Conservation (phyloP, 2,329 filamentous ascomycete species). For the Epichloe aotearoae region DNA sequence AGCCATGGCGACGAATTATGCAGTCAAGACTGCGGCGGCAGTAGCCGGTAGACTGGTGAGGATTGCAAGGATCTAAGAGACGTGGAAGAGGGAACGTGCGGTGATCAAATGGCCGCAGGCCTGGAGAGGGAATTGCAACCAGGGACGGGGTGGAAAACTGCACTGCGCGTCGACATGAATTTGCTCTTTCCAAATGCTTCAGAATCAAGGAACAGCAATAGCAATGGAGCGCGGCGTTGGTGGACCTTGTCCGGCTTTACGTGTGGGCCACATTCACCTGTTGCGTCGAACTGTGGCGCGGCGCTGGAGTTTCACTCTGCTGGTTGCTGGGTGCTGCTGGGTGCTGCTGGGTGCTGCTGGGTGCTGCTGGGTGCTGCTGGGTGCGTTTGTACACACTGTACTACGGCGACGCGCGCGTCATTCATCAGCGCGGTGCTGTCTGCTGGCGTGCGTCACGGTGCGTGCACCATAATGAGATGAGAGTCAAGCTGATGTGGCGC, state of each 20-base stretch:
- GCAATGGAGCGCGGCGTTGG: neutral
- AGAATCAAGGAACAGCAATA: conserved; percentile 3
- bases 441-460: too few relatives aligned
- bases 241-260: neutral
- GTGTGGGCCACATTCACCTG: neutral
- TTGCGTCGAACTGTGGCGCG: neutral
- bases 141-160: conserved; percentile 1
- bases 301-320: neutral
- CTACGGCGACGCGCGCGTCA: too few relatives aligned
- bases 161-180: conserved; percentile 6
- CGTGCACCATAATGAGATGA: too few relatives aligned
- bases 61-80: neutral
- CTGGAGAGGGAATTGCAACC: neutral
- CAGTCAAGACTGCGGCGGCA: conserved; percentile 3
- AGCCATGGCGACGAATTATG: conserved; percentile 51
- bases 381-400: too few relatives aligned
- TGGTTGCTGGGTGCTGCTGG: too few relatives aligned
- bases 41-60: neutral
- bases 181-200: conserved; percentile 2
- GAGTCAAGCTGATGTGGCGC: too few relatives aligned
- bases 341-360: too few relatives aligned
- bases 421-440: neutral
- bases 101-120: conserved; percentile 1
- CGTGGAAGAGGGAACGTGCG: neutral
- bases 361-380: too few relatives aligned